A percentile compares a stretch with the other conserved stretches of the same genome.
phyloP scores from a whole-genome alignment of 192 early-diverging fungal genomes.

The Mortierella antarctica region DNA sequence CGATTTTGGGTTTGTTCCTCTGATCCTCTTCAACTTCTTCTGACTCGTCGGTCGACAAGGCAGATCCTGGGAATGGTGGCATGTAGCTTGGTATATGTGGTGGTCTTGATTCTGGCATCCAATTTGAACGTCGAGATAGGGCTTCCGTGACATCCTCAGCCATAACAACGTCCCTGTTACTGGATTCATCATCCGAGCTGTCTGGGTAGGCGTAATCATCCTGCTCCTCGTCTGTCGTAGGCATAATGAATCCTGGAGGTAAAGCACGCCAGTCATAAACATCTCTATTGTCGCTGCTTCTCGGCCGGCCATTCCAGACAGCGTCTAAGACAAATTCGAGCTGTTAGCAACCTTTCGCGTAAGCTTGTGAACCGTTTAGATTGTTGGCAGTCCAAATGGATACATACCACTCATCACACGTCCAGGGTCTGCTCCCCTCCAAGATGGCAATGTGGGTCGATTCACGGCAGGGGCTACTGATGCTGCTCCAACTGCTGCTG shows the following conservation, averaged over 20 bases:
- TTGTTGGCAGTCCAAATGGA: background rate
- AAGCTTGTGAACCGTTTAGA: background rate
- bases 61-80: conserved; percentile 47
- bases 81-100: conserved; percentile 46
- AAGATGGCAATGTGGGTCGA: conserved; percentile 45
- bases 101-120: conserved; percentile 30
- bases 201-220: conserved; percentile 46
- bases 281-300: conserved; percentile 6
- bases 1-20: background rate
- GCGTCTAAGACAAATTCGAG: conserved; percentile 9
- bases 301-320: conserved; percentile 36
- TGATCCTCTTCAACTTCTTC: conserved; percentile 2
- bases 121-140: conserved; percentile 5
- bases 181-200: conserved; percentile 11
- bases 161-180: too few relatives aligned
- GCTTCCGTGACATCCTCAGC: background rate
- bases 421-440: conserved; percentile 62
- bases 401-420: conserved; percentile 55
- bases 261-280: conserved; percentile 50
- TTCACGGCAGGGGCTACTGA: conserved; percentile 3
- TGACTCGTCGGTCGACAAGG: conserved; percentile 3
- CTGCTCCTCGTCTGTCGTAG: conserved; percentile 46
- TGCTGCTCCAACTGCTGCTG: background rate
- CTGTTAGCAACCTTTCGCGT: too few relatives aligned
- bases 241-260: conserved; percentile 41